These are phyloP conservation scores for Cyclotella atomus DNA, from an alignment of 108 stramenopile species.

Conservation along the genomic window DNA sequence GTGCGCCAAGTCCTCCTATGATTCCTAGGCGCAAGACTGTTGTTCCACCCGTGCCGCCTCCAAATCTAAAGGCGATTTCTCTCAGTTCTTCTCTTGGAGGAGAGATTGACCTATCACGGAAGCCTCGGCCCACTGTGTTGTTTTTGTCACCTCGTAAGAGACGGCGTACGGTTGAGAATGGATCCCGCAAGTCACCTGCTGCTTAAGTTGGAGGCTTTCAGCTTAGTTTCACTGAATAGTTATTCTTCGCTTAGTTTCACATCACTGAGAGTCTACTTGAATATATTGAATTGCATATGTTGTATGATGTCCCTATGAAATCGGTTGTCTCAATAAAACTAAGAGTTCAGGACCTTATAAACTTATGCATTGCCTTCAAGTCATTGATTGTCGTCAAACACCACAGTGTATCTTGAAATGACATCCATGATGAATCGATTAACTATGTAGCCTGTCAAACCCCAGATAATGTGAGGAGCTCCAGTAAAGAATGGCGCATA, in stretches of 20 bases:
- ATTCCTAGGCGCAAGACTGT: not conserved
- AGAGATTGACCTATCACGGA: not conserved
- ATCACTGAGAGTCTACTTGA: not conserved
- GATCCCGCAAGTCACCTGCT: not conserved
- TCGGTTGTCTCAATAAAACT: no score
- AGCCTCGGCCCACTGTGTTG: slow-evolving; percentile 1
- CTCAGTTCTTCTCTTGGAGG: not conserved
- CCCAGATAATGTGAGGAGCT: slow-evolving; percentile 91
- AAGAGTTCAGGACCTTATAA: no score
- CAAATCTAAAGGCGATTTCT: not conserved
- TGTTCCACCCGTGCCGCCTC: not conserved
- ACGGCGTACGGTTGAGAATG: not conserved
- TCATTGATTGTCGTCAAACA: slow-evolving; percentile 26
- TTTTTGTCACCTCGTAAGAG: slow-evolving; percentile 8
- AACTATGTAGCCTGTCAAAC: slow-evolving; percentile 89
- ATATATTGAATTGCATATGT: not conserved
- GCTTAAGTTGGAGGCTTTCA: no score
- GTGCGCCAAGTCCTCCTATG: not conserved
- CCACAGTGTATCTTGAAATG: slow-evolving; percentile 55
- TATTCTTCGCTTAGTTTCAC: not conserved
- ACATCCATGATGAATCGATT: slow-evolving; percentile 89
- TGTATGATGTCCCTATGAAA: not conserved
- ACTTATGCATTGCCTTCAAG: no score
- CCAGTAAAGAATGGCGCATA: slow-evolving; percentile 88
- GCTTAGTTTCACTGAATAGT: no score